Evolutionary conservation across 2,329 filamentous ascomycete genomes (phyloP).

Genomic region (Colletotrichum sp.): DNA sequence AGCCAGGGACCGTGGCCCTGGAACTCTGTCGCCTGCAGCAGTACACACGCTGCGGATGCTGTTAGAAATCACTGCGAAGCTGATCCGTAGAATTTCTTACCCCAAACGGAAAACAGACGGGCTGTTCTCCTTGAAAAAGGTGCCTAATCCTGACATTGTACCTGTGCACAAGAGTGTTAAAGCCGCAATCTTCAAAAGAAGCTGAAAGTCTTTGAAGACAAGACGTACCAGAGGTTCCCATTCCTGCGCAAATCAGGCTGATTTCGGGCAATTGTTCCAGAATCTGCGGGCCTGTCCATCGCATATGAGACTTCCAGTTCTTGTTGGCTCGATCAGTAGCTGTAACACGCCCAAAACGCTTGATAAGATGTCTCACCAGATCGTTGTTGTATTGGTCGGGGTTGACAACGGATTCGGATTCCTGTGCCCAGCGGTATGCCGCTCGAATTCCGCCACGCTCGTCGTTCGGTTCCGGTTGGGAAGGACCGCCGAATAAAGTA

Average conservation of each 20-base stretch:
- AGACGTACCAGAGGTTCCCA: constrained; percentile 58
- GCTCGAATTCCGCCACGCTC: constrained; percentile 57
- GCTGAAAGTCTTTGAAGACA: background rate
- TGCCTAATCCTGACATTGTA: constrained; percentile 53
- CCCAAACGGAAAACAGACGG: constrained; percentile 46
- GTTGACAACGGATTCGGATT: constrained; percentile 50
- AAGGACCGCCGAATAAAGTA: constrained; percentile 63
- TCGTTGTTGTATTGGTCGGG: constrained; percentile 64
- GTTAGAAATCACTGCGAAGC: background rate
- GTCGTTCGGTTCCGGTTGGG: constrained; percentile 60
- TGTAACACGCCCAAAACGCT: background rate
- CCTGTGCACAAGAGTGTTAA: constrained; percentile 20
- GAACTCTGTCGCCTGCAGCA: constrained; percentile 60
- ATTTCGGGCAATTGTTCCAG: constrained; percentile 60
- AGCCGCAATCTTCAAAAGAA: background rate
- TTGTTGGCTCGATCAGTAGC: constrained; percentile 20
- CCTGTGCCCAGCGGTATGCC: constrained; percentile 44
- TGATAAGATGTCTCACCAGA: constrained; percentile 22
- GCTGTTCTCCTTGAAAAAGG: constrained; percentile 54
- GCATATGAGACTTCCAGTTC: constrained; percentile 60
- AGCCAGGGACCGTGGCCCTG: constrained; percentile 59
- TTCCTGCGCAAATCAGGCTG: constrained; percentile 59
- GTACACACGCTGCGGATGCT: constrained; percentile 55
- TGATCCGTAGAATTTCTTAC: background rate
- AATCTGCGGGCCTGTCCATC: constrained; percentile 67